phyloP scores from a whole-genome alignment of 805 yeast genomes.

The Ogataea methylovora region DNA sequence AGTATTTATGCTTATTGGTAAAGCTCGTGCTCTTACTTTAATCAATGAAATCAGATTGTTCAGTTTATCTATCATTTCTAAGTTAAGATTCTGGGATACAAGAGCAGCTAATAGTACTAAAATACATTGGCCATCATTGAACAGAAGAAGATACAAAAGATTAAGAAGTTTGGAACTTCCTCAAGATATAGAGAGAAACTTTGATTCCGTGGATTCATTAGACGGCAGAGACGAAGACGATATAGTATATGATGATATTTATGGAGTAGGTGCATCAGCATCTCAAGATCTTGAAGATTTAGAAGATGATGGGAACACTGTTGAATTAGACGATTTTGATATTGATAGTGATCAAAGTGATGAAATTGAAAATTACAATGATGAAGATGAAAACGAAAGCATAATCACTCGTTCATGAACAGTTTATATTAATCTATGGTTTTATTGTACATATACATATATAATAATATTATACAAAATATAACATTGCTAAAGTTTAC shows the following conservation, averaged over 20 bases:
- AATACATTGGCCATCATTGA: constrained; percentile 17
- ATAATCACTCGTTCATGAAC: too few relatives aligned
- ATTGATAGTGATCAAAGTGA: constrained; percentile 21
- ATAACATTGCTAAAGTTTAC: too few relatives aligned
- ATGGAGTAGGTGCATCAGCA: too few relatives aligned
- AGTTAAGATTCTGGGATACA: constrained; percentile 1
- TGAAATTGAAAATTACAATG: constrained; percentile 8
- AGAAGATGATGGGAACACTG: constrained; percentile 9
- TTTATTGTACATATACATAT: too few relatives aligned
- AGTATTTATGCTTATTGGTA: constrained; percentile 9
- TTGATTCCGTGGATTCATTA: not conserved
- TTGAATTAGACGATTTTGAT: constrained; percentile 17
- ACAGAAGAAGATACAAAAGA: constrained; percentile 15
- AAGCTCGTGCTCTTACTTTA: constrained; percentile 10
- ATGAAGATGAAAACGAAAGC: constrained; percentile 2
- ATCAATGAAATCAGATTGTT: constrained; percentile 13
- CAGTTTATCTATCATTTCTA: constrained; percentile 3
- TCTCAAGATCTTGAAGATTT: not conserved
- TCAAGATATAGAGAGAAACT: constrained; percentile 1
- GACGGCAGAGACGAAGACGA: not conserved
- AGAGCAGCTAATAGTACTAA: not conserved
- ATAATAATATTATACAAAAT: too few relatives aligned
- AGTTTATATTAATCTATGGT: too few relatives aligned
- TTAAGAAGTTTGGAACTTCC: constrained; percentile 16
- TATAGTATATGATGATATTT: too few relatives aligned